Percentiles rank a stretch among this genome's conserved stretches.
Conservation (phyloP, 345 rosid species). For the Lagerstroemia speciosa region DNA sequence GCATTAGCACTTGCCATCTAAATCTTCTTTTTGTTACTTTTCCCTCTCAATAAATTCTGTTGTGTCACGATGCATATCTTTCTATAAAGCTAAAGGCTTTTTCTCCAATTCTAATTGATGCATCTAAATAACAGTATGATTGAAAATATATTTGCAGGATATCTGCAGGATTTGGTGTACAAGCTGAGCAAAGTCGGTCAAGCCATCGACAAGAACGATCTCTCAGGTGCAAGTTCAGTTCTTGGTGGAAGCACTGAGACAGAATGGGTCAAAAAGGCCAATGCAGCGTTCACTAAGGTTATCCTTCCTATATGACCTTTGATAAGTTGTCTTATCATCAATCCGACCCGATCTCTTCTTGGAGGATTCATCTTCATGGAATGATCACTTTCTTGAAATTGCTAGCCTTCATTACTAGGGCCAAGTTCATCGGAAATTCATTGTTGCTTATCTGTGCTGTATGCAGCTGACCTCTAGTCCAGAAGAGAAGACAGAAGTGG, state of each 20-base stretch:
- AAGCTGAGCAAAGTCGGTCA: constrained; percentile 86
- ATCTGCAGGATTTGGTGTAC: constrained; percentile 80
- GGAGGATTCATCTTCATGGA: not conserved
- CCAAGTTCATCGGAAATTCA: not conserved
- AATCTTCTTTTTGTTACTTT: no score
- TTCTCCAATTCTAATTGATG: not conserved
- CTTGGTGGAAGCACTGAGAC: constrained; percentile 57
- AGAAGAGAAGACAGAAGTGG: constrained; percentile 62
- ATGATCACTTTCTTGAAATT: not conserved
- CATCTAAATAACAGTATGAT: not conserved
- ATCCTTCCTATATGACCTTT: not conserved
- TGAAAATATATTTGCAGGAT: constrained; percentile 37
- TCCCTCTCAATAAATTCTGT: not conserved
- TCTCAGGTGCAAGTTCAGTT: constrained; percentile 55
- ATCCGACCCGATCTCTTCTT: not conserved
- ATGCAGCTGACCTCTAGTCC: constrained; percentile 60
- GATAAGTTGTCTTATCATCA: not conserved
- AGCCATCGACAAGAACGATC: constrained; percentile 81
- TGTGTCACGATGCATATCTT: not conserved
- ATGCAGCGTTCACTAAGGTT: constrained; percentile 69
- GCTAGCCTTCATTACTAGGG: not conserved
- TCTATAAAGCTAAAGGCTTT: not conserved
- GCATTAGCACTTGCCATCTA: not conserved
- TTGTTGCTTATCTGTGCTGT: constrained; percentile 10
- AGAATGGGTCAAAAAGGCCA: constrained; percentile 70